Base-by-base conservation (phyloP, 2,329 filamentous ascomycete species). In the Endothia cerciana region DNA sequence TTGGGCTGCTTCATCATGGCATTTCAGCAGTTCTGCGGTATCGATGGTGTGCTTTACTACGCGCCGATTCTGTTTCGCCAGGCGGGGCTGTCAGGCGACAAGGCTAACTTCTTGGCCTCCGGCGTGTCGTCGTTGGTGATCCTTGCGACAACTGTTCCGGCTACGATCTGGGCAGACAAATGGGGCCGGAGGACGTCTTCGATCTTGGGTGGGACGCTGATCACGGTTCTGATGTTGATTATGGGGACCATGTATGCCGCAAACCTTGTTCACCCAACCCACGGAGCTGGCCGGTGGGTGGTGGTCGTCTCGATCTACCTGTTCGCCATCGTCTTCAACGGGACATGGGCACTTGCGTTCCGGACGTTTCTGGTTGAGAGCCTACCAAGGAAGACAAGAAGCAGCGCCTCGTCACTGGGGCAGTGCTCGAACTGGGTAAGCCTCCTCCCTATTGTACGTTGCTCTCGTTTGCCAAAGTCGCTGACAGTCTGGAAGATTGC, bases 1-100 rank as follows among this genome's bases (percentile, higher is more conserved):
- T 80, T 88, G 22, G 86, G 81, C 1, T 80, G 85, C 7, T 88
- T 88, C 65, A 74, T 89, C 28, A 81, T 89, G 78, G 82, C 77
- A 0, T 83, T 87, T 76, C 83, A 87, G 65, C 87, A 89, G 58
- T 77, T 89, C 13, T 82, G 78, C 22, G 86, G 87, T 0, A 88
- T 89, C 47, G 87, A 89, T 45, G 87, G 85, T 0, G 81, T 89
- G 0, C 76, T 89, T 2, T 88, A 86, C 68, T 89, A 90, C 64
- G 85, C 87, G 0, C 87, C 88, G 0, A 77, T 85, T 0, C 75
- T 90, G 0, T 89, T 90, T 69, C 77, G 81, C 25, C 84, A 87
- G 64, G 86, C 87, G 0, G 87, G 87, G 0, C 78, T 89, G 2
- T 76, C 78, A 7, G 83, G 82, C 1, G 78, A 82, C 13, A 78